A percentile compares a stretch with the other conserved stretches of the same genome.
Conservation (phyloP, 805 yeast genomes). For the Barnettozyma vustinii region DNA sequence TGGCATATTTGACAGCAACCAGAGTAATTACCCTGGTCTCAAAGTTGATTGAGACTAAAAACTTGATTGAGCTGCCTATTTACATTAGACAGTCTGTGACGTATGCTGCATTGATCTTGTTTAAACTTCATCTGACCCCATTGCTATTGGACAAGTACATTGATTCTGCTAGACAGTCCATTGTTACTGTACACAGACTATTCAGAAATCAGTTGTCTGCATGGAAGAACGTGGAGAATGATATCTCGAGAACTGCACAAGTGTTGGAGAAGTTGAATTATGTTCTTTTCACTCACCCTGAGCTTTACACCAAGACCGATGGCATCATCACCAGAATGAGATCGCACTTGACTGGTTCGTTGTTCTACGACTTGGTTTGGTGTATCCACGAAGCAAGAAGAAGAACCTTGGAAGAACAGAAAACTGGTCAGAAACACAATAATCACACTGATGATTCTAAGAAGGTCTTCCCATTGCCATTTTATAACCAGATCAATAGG, state of each 20-base stretch:
- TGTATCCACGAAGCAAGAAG: conserved; percentile 92
- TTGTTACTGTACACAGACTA: conserved; percentile 86
- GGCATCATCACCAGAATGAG: conserved; percentile 84
- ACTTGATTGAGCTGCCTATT: conserved; percentile 79
- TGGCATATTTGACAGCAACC: conserved; percentile 77
- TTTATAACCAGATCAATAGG: conserved; percentile 82
- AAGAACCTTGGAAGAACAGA: conserved; percentile 43
- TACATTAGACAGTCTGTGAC: conserved; percentile 84
- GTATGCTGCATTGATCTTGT: conserved; percentile 70
- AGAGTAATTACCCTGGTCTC: conserved; percentile 75
- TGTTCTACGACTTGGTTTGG: conserved; percentile 90
- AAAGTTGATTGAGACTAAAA: conserved; percentile 58
- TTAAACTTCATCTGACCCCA: conserved; percentile 77
- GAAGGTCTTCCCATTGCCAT: conserved; percentile 61
- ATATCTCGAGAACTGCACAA: conserved; percentile 85
- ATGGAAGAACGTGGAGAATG: conserved; percentile 83
- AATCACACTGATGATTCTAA: conserved; percentile 27
- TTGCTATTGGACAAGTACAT: conserved; percentile 59
- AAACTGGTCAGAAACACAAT: conserved; percentile 25
- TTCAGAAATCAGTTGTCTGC: conserved; percentile 84
- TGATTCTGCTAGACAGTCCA: conserved; percentile 87
- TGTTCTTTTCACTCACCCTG: conserved; percentile 83
- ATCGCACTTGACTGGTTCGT: conserved; percentile 84
- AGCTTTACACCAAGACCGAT: conserved; percentile 64
- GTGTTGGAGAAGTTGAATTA: conserved; percentile 84